A percentile compares a stretch with the other conserved stretches of the same genome.
phyloP scores from a whole-genome alignment of 345 rosid species.

The Citrus inodora region DNA sequence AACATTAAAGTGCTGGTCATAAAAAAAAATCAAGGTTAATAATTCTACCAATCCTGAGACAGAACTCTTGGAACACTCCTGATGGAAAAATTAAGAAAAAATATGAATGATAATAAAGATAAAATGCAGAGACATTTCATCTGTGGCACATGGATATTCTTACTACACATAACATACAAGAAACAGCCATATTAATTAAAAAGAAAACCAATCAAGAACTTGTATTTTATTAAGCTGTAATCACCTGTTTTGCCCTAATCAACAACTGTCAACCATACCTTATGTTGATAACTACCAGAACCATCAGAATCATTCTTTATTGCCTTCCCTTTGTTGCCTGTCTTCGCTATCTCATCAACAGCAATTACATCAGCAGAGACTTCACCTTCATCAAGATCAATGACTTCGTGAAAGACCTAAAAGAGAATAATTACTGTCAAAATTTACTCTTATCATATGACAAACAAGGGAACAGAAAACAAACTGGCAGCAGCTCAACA shows the following conservation, averaged over 20 bases:
- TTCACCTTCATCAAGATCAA: conserved; percentile 58
- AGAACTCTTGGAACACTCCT: conserved; percentile 15
- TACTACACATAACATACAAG: not conserved
- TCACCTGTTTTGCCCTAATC: not conserved
- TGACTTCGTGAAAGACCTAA: conserved; percentile 51
- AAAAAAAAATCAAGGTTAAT: conserved; percentile 29
- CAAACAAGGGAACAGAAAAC: not conserved
- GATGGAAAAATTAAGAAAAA: not conserved
- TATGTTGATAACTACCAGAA: conserved; percentile 14
- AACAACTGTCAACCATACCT: conserved; percentile 21
- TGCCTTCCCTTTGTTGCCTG: conserved; percentile 63
- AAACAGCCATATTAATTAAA: not conserved
- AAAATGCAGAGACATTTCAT: not conserved
- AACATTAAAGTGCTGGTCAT: conserved; percentile 29
- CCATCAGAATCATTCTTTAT: conserved; percentile 26
- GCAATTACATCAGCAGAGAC: conserved; percentile 36
- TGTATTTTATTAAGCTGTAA: conserved; percentile 4
- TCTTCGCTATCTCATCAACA: conserved; percentile 33
- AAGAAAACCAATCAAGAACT: not conserved
- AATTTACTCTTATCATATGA: not conserved
- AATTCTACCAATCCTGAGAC: conserved; percentile 31
- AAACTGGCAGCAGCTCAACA: not conserved
- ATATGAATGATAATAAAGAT: not conserved
- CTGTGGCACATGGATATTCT: not conserved
- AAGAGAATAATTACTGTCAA: conserved; percentile 11